Base-by-base conservation (phyloP, 495 filamentous ascomycete species). In the Podospora pseudopauciseta region DNA sequence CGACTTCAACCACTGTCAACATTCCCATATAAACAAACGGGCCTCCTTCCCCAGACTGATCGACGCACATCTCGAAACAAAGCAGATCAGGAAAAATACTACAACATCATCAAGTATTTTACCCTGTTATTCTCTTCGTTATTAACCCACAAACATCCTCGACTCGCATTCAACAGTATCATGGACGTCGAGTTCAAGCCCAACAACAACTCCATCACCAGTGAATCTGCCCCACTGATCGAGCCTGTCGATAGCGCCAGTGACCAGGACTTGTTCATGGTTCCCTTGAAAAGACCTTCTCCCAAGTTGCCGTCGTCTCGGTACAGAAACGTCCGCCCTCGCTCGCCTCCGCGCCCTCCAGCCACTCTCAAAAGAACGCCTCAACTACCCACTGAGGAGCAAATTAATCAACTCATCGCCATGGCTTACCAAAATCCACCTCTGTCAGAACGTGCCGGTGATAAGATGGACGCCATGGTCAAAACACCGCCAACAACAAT, bases 141-240 rank as follows among this genome's bases (percentile, higher is more conserved):
- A 49, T 49, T 49, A 49, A 49, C 39, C 39, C 39, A 49, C 39
- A 11, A 3, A 49, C 2, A 49, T 11, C 39, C 13, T 7, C 39
- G 7, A 49, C 9, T 16, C 1, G 9, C 1, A 49, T 49, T 16
- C 39, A 16, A 49, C 39, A 49, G 5, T 20, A 58, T 20, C 55
- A 58, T 58, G 55, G 18, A 58, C 55, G 55, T 72, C 65, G 70
- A 64, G n/a, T 70, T 65, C 53, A 66, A 49, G 58, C 64, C 39
- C 7, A 66, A 65, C 30, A 68, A 67, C 49, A 27, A 20, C 5
- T 72, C 65, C 44, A 44, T 69, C 70, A 72, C 70, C 44, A 72
- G 70, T 67, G 70, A 72, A 49, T 67, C 70, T 44, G 67, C 70
- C 13, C 70, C 70, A 23, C 63, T 72, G 11, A 72, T 72, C 49